Percentiles rank a stretch among this genome's conserved stretches.
phyloP scores from a whole-genome alignment of 176 grass and related monocot species.

The Coix lacrymajobi region DNA sequence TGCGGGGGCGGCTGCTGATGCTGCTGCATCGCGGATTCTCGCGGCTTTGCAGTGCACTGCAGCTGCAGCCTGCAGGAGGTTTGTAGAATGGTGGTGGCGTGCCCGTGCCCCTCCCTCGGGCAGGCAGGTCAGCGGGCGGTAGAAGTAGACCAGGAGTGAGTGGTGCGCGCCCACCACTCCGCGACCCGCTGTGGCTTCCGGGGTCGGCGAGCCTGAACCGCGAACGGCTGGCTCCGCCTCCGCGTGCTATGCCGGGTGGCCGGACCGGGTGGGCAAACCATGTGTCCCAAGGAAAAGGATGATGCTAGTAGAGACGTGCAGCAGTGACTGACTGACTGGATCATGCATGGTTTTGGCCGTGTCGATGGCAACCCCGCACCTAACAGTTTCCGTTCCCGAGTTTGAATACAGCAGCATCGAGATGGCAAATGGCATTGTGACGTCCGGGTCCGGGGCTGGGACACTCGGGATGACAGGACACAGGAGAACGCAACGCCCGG shows the following conservation, averaged over 20 bases:
- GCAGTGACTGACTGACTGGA: not conserved
- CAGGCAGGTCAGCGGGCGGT: not conserved
- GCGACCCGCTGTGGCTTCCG: not conserved
- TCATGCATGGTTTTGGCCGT: not conserved
- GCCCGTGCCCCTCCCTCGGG: too few species aligned
- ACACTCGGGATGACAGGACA: not conserved
- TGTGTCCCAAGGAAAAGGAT: not conserved
- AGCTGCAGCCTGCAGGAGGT: too few species aligned
- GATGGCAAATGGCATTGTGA: not conserved
- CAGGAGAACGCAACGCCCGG: not conserved
- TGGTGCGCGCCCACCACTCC: conserved; percentile 29
- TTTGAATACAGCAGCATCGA: not conserved
- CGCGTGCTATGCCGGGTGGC: not conserved
- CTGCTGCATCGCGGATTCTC: conserved; percentile 24
- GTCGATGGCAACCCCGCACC: conserved; percentile 7
- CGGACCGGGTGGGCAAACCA: too few species aligned
- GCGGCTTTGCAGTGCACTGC: too few species aligned
- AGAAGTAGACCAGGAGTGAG: not conserved
- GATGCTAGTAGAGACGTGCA: not conserved
- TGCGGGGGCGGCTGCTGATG: not conserved
- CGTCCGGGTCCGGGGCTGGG: too few species aligned
- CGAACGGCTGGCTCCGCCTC: not conserved
- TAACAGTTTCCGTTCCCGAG: not conserved
- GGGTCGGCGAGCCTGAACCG: not conserved
- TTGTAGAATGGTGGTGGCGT: too few species aligned